Evolutionary conservation across 805 yeast species (phyloP), one percentile per base, ranked within the genome.

Genomic region (Saccharomycopsis sp.): DNA sequence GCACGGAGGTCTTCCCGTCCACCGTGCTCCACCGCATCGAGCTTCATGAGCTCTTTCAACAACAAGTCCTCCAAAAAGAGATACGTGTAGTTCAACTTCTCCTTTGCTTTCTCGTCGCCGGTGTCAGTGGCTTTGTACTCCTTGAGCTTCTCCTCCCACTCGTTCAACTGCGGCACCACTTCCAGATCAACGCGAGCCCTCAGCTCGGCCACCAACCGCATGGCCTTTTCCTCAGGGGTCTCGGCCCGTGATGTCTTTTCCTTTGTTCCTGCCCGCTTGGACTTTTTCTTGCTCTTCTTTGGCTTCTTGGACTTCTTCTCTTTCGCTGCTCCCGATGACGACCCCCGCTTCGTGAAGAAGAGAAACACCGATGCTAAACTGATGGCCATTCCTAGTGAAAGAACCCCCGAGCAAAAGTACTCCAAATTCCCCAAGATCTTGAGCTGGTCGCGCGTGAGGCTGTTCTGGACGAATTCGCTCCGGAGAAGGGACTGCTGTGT

Each of bases 11-110:
- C 60, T 1, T 61, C 70, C 52, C 68, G 70, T 7, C 61, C 65
- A 21, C 65, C 66, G 7, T 63, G 64, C 46, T 78, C 81, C 26
- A 83, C 64, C 2, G 72, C 77, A 52, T 83, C 94, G 41, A 83
- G 62, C 46, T 68, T 73, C 67, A 82, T 68, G 49, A 81, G 58
- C 48, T 78, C 67, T 54, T 80, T 80, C 56, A 82, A 62, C 32
- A 82, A 59, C 67, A 71, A 70, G 56, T 82, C 94, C 51, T 77
- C 80, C 55, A 65, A 75, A 54, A 67, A 81, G 20, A 41, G 21
- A 19, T 44, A 47, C 13, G 13, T 13, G 18, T 47, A 47, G 12
- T 38, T 44, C 17, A 40, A 27, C 9, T 36, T 13, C 10, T 37
- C 43, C 27, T 39, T 34, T 4, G 15, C 32, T 15, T 44, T 44